These are phyloP conservation scores for Pholiota molesta DNA, from an alignment of 768 basidiomycete species.

Conservation along the genomic window DNA sequence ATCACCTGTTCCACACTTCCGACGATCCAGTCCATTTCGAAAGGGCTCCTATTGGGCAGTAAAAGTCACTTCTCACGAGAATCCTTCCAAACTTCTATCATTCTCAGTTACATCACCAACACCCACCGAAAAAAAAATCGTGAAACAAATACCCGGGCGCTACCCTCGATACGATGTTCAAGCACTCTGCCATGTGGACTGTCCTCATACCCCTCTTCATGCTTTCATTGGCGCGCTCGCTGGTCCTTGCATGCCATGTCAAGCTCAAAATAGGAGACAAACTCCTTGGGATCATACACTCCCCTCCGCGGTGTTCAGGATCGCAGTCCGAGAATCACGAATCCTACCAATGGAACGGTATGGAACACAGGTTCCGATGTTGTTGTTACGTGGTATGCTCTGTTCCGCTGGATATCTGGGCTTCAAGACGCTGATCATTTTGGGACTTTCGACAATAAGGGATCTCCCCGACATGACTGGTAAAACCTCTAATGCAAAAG, in stretches of 20 bases:
- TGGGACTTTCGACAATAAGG: constrained; percentile 36
- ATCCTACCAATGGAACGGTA: constrained; percentile 36
- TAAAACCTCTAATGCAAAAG: constrained; percentile 37
- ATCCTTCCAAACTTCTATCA: neutral
- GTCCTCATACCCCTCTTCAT: constrained; percentile 26
- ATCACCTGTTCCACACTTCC: constrained; percentile 12
- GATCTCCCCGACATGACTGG: constrained; percentile 37
- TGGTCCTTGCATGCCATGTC: constrained; percentile 32
- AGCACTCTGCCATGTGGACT: constrained; percentile 23
- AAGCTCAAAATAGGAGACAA: constrained; percentile 22
- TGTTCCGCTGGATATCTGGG: constrained; percentile 18
- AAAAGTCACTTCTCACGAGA: constrained; percentile 12
- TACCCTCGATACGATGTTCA: constrained; percentile 33
- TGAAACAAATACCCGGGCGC: constrained; percentile 27
- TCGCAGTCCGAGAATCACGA: constrained; percentile 45
- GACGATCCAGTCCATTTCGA: constrained; percentile 20
- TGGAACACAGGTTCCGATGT: constrained; percentile 43
- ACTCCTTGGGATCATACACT: constrained; percentile 18
- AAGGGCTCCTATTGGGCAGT: constrained; percentile 22
- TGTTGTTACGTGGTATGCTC: constrained; percentile 47
- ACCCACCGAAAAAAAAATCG: neutral
- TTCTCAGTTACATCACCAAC: constrained; percentile 16
- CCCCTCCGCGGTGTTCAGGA: constrained; percentile 28
- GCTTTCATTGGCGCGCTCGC: constrained; percentile 24
- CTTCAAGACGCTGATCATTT: constrained; percentile 21